Conservation (phyloP, 148 eudicot genomes). For the Camellia lanceoleosa region DNA sequence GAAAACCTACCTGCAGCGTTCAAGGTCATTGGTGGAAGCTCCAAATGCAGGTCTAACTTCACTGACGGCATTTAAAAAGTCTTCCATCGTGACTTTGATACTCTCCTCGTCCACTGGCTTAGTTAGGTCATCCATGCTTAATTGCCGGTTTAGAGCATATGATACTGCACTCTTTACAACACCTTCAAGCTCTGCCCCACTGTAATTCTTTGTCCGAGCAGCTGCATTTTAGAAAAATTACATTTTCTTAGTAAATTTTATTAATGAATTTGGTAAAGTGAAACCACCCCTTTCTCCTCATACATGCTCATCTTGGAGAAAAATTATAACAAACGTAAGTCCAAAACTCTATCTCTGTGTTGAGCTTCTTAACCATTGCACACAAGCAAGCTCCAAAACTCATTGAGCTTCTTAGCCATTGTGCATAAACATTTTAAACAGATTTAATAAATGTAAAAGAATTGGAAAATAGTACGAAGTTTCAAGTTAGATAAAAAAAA, state of each 20-base stretch:
- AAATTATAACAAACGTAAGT: not conserved
- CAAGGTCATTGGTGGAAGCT: slow-evolving; percentile 96
- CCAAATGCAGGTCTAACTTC: slow-evolving; percentile 97
- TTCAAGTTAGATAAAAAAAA: not conserved
- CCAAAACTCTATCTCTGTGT: not conserved
- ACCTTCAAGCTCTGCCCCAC: slow-evolving; percentile 99
- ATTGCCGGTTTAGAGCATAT: slow-evolving; percentile 85
- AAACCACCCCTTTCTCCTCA: not conserved
- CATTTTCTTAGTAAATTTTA: not conserved
- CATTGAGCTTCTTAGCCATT: not conserved
- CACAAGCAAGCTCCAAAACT: not conserved
- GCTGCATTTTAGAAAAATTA: slow-evolving; percentile 38
- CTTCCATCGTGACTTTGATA: slow-evolving; percentile 93
- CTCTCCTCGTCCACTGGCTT: slow-evolving; percentile 93
- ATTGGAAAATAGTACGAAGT: not conserved
- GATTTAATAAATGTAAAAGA: not conserved
- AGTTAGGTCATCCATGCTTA: slow-evolving; percentile 89
- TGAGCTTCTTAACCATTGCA: not conserved
- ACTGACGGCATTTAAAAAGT: slow-evolving; percentile 71
- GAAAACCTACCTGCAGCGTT: slow-evolving; percentile 72
- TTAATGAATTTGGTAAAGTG: not conserved
- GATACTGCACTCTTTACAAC: slow-evolving; percentile 98
- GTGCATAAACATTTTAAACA: not conserved
- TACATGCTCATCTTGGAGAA: not conserved
- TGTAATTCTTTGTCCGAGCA: slow-evolving; percentile 91